These are phyloP conservation scores for Mortierella sp. DNA, from an alignment of 371 early-diverging fungal species.

Conservation along the genomic window DNA sequence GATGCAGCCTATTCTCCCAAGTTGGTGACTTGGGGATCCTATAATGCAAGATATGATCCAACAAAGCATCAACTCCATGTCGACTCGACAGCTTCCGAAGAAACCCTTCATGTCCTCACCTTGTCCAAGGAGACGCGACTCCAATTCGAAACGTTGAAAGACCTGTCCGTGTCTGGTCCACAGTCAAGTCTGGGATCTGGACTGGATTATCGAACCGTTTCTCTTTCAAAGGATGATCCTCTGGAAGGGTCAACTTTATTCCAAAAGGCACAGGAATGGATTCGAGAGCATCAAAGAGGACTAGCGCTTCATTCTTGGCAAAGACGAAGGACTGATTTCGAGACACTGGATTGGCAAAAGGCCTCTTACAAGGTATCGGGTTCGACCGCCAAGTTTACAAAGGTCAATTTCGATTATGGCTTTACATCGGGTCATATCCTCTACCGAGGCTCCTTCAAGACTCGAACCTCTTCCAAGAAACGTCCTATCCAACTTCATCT, in stretches of 20 bases:
- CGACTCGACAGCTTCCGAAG: slow-evolving; percentile 26
- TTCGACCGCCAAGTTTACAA: slow-evolving; percentile 29
- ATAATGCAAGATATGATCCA: slow-evolving; percentile 41
- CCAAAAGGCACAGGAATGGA: slow-evolving; percentile 5
- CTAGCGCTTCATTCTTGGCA: slow-evolving; percentile 26
- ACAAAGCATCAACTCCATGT: slow-evolving; percentile 28
- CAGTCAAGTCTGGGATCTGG: slow-evolving; percentile 23
- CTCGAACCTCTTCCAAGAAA: neutral
- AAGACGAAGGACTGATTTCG: slow-evolving; percentile 51
- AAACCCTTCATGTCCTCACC: slow-evolving; percentile 17
- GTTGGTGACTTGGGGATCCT: slow-evolving; percentile 60
- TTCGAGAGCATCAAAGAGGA: slow-evolving; percentile 7
- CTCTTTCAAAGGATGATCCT: slow-evolving; percentile 9
- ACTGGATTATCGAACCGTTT: slow-evolving; percentile 7
- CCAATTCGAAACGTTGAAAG: neutral
- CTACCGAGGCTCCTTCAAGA: slow-evolving; percentile 60
- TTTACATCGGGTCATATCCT: slow-evolving; percentile 76
- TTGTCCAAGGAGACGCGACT: slow-evolving; percentile 6
- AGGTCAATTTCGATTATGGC: slow-evolving; percentile 64
- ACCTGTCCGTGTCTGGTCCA: no score
- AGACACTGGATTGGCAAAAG: slow-evolving; percentile 58
- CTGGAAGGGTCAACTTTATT: neutral
- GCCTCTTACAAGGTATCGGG: slow-evolving; percentile 29
- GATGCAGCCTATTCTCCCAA: slow-evolving; percentile 5
- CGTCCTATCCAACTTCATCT: slow-evolving; percentile 58